Conservation (phyloP, 176 grass and related monocot species). For the Thalia dealbata region DNA sequence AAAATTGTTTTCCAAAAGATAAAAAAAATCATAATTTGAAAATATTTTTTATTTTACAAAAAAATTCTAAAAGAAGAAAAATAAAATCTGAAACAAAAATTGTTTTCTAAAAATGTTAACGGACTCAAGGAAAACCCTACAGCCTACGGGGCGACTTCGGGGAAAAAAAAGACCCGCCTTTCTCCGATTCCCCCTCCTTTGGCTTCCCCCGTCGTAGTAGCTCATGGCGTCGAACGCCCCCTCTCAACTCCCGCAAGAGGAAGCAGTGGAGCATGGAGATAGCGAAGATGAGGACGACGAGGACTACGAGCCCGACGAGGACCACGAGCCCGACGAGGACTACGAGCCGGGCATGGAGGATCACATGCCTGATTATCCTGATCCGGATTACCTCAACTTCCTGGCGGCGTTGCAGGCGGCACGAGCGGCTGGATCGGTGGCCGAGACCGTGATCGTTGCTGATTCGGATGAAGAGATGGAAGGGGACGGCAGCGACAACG, state of each 20-base stretch:
- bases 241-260: background rate
- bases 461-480: background rate
- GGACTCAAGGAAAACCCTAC: background rate
- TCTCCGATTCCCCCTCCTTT: background rate
- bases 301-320: background rate
- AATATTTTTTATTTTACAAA: no score
- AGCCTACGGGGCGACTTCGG: background rate
- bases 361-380: background rate
- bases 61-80: no score
- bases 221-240: background rate
- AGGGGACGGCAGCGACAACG: slow-evolving; percentile 5
- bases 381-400: no score
- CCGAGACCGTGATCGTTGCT: background rate
- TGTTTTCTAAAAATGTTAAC: no score
- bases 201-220: background rate
- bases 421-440: background rate
- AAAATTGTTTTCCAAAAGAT: no score
- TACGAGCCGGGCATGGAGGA: background rate
- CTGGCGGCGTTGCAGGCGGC: background rate
- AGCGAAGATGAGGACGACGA: slow-evolving; percentile 18
- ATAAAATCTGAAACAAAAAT: no score
- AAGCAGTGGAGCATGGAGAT: background rate
- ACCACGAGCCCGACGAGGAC: slow-evolving; percentile 7
- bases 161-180: background rate
- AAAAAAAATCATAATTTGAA: no score